Conservation (phyloP, 2,329 filamentous ascomycete genomes). For the Biscogniauxia mediterranea region DNA sequence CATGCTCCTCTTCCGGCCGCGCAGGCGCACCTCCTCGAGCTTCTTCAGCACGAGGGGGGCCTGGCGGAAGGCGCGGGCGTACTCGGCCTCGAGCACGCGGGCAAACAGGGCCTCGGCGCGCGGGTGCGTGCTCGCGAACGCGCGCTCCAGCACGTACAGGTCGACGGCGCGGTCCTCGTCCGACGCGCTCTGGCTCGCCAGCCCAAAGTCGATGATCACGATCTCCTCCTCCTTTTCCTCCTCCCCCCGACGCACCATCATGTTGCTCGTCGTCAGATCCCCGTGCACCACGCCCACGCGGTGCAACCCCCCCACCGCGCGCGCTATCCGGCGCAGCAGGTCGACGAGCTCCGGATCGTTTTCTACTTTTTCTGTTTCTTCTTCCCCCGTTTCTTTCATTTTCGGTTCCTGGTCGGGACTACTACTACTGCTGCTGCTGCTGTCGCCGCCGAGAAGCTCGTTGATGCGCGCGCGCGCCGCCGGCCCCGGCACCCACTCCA, state of each 20-base stretch:
- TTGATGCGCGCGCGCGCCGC: constrained; percentile 71
- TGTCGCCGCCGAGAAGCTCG: constrained; percentile 58
- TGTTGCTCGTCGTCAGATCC: constrained; percentile 94
- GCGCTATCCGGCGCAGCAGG: constrained; percentile 70
- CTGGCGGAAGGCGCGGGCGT: constrained; percentile 72
- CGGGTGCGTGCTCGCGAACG: constrained; percentile 93
- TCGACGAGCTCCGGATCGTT: constrained; percentile 52
- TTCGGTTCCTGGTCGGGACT: no score
- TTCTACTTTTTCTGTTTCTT: no score
- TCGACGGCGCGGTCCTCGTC: constrained; percentile 96
- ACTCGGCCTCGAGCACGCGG: constrained; percentile 67
- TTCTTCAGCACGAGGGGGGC: constrained; percentile 72
- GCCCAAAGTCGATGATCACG: constrained; percentile 90
- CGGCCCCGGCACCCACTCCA: constrained; percentile 79
- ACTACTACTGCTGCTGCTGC: no score
- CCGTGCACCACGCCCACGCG: constrained; percentile 86
- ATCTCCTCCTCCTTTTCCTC: constrained; percentile 66
- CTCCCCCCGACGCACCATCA: constrained; percentile 65
- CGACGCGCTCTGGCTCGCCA: constrained; percentile 75
- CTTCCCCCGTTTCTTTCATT: no score
- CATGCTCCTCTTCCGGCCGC: constrained; percentile 96
- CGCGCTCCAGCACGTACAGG: constrained; percentile 90
- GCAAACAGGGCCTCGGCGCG: constrained; percentile 74
- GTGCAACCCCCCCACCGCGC: constrained; percentile 74
- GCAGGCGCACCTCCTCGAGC: constrained; percentile 88